A percentile compares a stretch with the other conserved stretches of the same genome.
Evolutionary conservation across 768 basidiomycete genomes (phyloP).

Genomic region (Collybia sordida): DNA sequence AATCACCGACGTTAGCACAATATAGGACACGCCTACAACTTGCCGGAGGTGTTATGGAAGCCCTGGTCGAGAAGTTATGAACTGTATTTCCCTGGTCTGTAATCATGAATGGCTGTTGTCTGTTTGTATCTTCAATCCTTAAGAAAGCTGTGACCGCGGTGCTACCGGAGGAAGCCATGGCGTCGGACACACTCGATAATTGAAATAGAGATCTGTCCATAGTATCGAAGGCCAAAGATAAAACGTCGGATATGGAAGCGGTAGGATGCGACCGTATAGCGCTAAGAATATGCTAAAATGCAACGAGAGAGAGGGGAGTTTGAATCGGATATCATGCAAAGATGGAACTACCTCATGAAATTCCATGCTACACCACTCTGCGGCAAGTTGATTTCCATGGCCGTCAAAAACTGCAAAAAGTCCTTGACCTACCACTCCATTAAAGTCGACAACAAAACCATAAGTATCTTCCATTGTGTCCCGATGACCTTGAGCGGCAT

Average conservation of each 20-base stretch:
- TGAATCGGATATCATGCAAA: neutral
- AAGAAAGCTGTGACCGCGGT: constrained; percentile 96
- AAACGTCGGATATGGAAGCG: constrained; percentile 74
- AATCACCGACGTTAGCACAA: constrained; percentile 96
- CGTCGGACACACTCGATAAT: constrained; percentile 83
- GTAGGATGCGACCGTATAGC: constrained; percentile 61
- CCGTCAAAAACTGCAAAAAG: constrained; percentile 99
- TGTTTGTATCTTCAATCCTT: constrained; percentile 81
- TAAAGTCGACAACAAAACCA: constrained; percentile 95
- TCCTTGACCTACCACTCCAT: constrained; percentile 89
- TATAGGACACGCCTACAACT: constrained; percentile 78
- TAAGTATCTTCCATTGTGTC: constrained; percentile 98
- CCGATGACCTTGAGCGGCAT: constrained; percentile 87
- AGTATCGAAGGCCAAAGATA: constrained; percentile 92
- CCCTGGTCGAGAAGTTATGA: constrained; percentile 51
- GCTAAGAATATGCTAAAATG: constrained; percentile 53
- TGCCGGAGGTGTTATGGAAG: constrained; percentile 48
- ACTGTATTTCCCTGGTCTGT: constrained; percentile 32
- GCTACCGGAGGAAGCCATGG: constrained; percentile 94
- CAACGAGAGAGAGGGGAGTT: neutral
- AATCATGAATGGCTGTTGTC: constrained; percentile 63
- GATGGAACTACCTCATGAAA: constrained; percentile 77
- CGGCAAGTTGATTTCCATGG: constrained; percentile 97
- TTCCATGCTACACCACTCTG: constrained; percentile 97
- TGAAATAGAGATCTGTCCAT: constrained; percentile 84